A percentile compares a stretch with the other conserved stretches of the same genome.
Conservation (phyloP, 2,329 filamentous ascomycete genomes). For the Cadophora gregata region DNA sequence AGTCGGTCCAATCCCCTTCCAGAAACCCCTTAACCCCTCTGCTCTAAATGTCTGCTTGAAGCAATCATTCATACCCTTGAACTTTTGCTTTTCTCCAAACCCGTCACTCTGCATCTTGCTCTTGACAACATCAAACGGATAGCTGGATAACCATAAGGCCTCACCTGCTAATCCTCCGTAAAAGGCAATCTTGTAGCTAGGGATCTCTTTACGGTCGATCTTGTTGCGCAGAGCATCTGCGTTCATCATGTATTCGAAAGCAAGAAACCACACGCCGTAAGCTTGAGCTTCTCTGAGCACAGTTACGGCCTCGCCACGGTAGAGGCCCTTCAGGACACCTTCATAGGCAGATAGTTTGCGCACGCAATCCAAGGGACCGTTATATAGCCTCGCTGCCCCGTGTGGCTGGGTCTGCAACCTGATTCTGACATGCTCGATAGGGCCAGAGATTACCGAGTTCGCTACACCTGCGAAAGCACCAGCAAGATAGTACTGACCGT, state of each 20-base stretch:
- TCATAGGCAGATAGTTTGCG: conserved; percentile 75
- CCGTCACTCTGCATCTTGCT: conserved; percentile 99
- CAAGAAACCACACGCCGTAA: conserved; percentile 93
- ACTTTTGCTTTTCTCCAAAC: conserved; percentile 75
- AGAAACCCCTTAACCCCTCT: conserved; percentile 86
- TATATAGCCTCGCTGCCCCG: conserved; percentile 77
- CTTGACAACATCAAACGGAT: conserved; percentile 97
- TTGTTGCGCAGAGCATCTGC: conserved; percentile 79
- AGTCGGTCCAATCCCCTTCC: conserved; percentile 92
- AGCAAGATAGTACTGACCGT: conserved; percentile 86
- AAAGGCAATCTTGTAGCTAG: conserved; percentile 83
- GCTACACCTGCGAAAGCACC: conserved; percentile 92
- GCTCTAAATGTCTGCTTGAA: conserved; percentile 80
- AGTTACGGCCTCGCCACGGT: conserved; percentile 87
- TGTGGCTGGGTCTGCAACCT: conserved; percentile 96
- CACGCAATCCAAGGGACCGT: conserved; percentile 87
- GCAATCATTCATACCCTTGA: conserved; percentile 84
- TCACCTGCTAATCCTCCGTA: conserved; percentile 96
- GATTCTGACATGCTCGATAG: conserved; percentile 97
- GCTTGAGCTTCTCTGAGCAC: conserved; percentile 88
- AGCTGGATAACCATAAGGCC: conserved; percentile 89
- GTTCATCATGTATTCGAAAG: conserved; percentile 98
- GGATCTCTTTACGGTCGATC: conserved; percentile 77
- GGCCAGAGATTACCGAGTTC: conserved; percentile 86
- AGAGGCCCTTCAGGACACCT: conserved; percentile 75